phyloP scores from a whole-genome alignment of 345 rosid species.

The Lepidium africanum region DNA sequence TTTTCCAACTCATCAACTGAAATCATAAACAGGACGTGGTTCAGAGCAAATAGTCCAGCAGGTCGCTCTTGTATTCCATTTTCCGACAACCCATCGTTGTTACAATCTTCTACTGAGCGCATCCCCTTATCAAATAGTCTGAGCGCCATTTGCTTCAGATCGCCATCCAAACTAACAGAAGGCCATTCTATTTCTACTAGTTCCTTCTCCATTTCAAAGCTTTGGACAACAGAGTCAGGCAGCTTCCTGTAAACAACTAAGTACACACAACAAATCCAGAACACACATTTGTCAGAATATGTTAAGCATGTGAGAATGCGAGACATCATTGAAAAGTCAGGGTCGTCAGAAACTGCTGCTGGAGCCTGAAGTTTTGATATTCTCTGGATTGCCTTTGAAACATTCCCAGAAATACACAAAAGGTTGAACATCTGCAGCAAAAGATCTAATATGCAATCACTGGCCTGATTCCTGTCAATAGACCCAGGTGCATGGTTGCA shows the following conservation, averaged over 20 bases:
- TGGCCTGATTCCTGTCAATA: constrained; percentile 37
- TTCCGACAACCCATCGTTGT: constrained; percentile 21
- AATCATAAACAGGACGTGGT: constrained; percentile 50
- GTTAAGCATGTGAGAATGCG: constrained; percentile 79
- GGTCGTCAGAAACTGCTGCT: constrained; percentile 50
- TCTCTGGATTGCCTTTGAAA: constrained; percentile 52
- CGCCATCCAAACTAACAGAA: constrained; percentile 39
- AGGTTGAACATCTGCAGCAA: constrained; percentile 85
- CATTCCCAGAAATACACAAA: constrained; percentile 67
- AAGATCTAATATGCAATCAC: constrained; percentile 83
- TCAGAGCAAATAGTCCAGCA: constrained; percentile 50
- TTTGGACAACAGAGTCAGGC: constrained; percentile 63
- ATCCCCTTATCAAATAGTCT: constrained; percentile 48
- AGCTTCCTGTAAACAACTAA: constrained; percentile 95
- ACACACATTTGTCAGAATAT: constrained; percentile 84
- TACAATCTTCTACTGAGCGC: constrained; percentile 27
- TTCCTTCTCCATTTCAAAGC: constrained; percentile 72
- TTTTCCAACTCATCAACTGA: constrained; percentile 46
- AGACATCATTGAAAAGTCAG: constrained; percentile 53
- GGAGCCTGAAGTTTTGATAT: constrained; percentile 36
- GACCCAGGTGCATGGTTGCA: constrained; percentile 40
- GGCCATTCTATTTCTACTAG: constrained; percentile 73
- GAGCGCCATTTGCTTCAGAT: constrained; percentile 47
- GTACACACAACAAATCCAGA: constrained; percentile 99
- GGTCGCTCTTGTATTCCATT: constrained; percentile 27